Evolutionary conservation across 163 green algal species (phyloP).

Genomic region (Botryococcus braunii): DNA sequence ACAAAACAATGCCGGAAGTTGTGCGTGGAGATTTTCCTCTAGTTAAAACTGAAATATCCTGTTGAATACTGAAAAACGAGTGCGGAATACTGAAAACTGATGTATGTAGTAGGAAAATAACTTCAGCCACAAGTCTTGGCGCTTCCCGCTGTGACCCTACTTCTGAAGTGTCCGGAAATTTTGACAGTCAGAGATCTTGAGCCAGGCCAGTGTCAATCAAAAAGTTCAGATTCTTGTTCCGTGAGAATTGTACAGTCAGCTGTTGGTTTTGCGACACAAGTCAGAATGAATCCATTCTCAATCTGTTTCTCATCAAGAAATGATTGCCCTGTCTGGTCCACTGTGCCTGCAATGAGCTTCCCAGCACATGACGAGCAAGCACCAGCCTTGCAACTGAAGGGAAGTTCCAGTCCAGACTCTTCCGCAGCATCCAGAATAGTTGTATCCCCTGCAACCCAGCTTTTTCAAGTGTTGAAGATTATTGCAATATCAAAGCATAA

Average conservation of each 20-base stretch:
- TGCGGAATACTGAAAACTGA: no score
- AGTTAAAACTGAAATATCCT: no score
- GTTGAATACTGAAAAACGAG: no score
- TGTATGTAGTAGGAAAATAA: no score
- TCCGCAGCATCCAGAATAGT: constrained; percentile 59
- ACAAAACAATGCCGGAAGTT: no score
- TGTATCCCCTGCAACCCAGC: constrained; percentile 23
- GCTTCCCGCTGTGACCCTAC: no score
- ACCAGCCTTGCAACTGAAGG: constrained; percentile 56
- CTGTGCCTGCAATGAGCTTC: constrained; percentile 32
- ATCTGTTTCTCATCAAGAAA: constrained; percentile 83
- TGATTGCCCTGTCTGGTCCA: constrained; percentile 80
- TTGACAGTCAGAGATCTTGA: no score
- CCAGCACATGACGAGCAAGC: constrained; percentile 57
- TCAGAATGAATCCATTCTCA: constrained; percentile 71
- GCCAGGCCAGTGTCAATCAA: no score
- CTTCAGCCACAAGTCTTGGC: no score
- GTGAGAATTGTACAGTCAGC: constrained; percentile 66
- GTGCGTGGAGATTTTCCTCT: no score
- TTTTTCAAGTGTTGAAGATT: not conserved
- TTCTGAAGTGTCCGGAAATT: no score
- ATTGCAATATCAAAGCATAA: not conserved
- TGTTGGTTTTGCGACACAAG: constrained; percentile 77
- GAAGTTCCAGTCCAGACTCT: constrained; percentile 55
- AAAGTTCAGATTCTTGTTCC: constrained; percentile 74